phyloP scores from a whole-genome alignment of 768 basidiomycete species.

The Mycena rebaudengoi region DNA sequence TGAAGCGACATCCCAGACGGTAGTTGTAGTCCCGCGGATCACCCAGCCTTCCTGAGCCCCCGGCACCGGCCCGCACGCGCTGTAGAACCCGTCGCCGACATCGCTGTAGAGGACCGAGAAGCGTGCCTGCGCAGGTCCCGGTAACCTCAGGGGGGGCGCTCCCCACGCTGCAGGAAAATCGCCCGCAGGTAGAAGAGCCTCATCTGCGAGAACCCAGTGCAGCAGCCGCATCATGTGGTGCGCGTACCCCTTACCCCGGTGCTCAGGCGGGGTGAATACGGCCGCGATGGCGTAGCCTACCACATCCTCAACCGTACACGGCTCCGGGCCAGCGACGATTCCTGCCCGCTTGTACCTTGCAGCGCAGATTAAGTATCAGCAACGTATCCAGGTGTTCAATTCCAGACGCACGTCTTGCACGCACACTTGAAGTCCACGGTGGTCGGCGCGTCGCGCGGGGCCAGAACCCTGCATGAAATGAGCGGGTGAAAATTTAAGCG shows the following conservation, averaged over 20 bases:
- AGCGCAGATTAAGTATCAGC: neutral
- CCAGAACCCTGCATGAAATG: constrained; percentile 65
- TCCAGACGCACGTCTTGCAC: constrained; percentile 70
- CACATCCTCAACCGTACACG: constrained; percentile 37
- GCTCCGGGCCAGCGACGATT: constrained; percentile 30
- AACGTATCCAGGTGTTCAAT: neutral
- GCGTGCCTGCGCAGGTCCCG: constrained; percentile 45
- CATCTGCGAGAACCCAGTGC: constrained; percentile 63
- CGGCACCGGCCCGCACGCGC: constrained; percentile 43
- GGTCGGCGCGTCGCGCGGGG: constrained; percentile 56
- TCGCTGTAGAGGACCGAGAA: constrained; percentile 67
- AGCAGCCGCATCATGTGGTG: constrained; percentile 71
- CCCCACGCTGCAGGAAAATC: constrained; percentile 53
- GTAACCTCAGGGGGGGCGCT: constrained; percentile 46
- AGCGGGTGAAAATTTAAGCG: neutral
- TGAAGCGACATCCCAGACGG: constrained; percentile 47
- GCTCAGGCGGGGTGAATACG: constrained; percentile 60
- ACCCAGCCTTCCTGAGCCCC: constrained; percentile 53
- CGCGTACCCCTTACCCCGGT: constrained; percentile 67
- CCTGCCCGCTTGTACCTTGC: constrained; percentile 42
- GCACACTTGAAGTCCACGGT: constrained; percentile 66
- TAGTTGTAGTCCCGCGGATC: constrained; percentile 44
- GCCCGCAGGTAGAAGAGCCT: constrained; percentile 24
- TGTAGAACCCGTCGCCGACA: constrained; percentile 61
- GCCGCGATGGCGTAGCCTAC: constrained; percentile 62